Conservation (phyloP, 805 yeast genomes). For the Metschnikowia shivogae region DNA sequence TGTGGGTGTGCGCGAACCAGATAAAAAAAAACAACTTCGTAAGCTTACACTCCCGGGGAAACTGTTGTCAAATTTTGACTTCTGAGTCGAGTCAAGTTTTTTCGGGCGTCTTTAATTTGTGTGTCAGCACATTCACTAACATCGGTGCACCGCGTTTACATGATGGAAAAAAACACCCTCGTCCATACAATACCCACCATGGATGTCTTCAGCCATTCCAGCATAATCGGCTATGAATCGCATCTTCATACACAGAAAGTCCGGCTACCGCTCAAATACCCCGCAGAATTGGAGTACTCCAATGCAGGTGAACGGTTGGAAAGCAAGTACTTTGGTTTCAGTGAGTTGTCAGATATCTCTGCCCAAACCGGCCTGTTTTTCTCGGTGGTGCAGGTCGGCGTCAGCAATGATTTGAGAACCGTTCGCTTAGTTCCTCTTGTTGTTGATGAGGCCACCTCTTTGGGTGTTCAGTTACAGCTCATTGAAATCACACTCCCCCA, state of each 20-base stretch:
- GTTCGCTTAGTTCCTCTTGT: conserved; percentile 38
- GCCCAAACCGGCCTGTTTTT: conserved; percentile 15
- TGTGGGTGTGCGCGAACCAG: conserved; percentile 4
- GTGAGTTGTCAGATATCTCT: conserved; percentile 15
- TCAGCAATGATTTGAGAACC: conserved; percentile 29
- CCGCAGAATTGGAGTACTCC: not conserved
- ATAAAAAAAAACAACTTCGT: not conserved
- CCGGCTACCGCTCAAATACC: conserved; percentile 17
- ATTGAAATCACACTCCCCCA: conserved; percentile 26
- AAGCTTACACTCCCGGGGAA: not conserved
- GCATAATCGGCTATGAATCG: conserved; percentile 15
- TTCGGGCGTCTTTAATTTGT: no score
- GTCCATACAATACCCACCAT: conserved; percentile 4
- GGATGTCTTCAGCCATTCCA: conserved; percentile 13
- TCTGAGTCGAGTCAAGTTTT: no score
- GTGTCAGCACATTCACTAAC: not conserved
- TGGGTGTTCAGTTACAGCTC: conserved; percentile 32
- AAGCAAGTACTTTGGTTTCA: conserved; percentile 10
- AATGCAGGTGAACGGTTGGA: conserved; percentile 11
- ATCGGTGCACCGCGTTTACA: conserved; percentile 7
- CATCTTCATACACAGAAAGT: conserved; percentile 15
- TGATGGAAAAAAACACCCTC: conserved; percentile 1
- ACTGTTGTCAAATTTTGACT: not conserved
- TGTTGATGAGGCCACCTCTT: conserved; percentile 26
- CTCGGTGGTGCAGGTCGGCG: conserved; percentile 19